Base-by-base conservation (phyloP, 2,329 filamentous ascomycete genomes). In the Tolypocladium inflatum region DNA sequence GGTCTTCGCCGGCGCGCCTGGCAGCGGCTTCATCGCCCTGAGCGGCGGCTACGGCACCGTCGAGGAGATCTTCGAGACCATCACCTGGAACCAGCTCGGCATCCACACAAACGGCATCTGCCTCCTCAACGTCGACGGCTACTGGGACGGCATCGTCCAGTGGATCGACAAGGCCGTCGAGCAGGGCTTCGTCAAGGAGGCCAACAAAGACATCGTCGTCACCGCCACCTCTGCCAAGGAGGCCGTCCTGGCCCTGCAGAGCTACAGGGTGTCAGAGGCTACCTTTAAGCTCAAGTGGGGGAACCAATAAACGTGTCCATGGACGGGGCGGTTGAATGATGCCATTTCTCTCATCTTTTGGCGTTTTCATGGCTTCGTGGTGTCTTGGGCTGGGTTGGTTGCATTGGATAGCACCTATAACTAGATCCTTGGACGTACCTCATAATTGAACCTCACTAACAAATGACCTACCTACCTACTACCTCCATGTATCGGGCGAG, bases 21-120 rank as follows among this genome's bases (percentile, higher is more conserved):
- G 93, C 1, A 88, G 85, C 58, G 93, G 93, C 15, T 99, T 99
- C 75, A 85, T 99, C 45, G 91, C 91, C 35, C 77, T 99, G 59
- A 85, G 83, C 57, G 93, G 93, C 50, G 94, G 94, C 0, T 99
- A 93, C 73, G 94, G 94, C 23, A 99, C 94, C 2, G 82, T 97
- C 70, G 94, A 99, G 77, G 94, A 99, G 80, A 81, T 99, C 70
- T 91, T 96, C 73, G 90, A 95, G 76, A 85, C 90, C 2, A 86
- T 86, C 33, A 95, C 90, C 13, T 99, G 94, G 92, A 97, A 97
- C 73, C 94, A 97, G 76, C 76, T 99, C 55, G 93, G 94, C 1
- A 97, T 99, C 63, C 94, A 97, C 74, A 80, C 80, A 65, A 79
- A 82, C 55, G 89, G 88, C 4, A 86, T 97, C 52, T 86, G 93